phyloP scores from a whole-genome alignment of 805 yeast species.

The Wickerhamiella australiensis region DNA sequence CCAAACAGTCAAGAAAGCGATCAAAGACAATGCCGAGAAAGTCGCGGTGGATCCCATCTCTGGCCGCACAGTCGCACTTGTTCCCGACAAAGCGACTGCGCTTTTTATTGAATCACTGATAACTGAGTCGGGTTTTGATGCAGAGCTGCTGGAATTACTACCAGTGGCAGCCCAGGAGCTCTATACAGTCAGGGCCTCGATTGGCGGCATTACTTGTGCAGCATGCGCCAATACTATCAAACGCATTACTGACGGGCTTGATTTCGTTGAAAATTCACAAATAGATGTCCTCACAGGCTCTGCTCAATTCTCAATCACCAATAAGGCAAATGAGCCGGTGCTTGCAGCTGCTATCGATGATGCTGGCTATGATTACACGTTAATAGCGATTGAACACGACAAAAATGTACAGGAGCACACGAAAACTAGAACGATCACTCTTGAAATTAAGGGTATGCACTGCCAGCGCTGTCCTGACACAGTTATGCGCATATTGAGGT shows the following conservation, averaged over 20 bases:
- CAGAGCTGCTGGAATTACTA: conserved; percentile 44
- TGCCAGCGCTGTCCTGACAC: conserved; percentile 58
- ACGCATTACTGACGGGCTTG: conserved; percentile 36
- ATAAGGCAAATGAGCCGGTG: conserved; percentile 28
- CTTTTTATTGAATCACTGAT: conserved; percentile 39
- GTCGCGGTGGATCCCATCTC: conserved; percentile 42
- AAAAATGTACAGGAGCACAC: conserved; percentile 39
- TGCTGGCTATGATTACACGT: conserved; percentile 41
- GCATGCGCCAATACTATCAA: conserved; percentile 43
- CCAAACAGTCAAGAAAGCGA: conserved; percentile 36
- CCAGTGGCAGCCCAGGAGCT: conserved; percentile 40
- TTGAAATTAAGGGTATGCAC: conserved; percentile 52
- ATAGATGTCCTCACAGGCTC: conserved; percentile 49
- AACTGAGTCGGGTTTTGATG: conserved; percentile 37
- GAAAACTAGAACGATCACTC: conserved; percentile 43
- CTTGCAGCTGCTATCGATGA: conserved; percentile 42
- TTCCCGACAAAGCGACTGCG: conserved; percentile 42
- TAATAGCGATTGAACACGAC: conserved; percentile 35
- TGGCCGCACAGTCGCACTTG: conserved; percentile 41
- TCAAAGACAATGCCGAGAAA: conserved; percentile 27
- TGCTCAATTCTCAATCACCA: conserved; percentile 45
- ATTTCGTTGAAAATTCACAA: conserved; percentile 42
- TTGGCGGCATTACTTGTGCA: conserved; percentile 64
- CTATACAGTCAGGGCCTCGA: conserved; percentile 44
- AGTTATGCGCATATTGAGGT: conserved; percentile 37